Conservation (phyloP, 1,139 yeast species). For the Zygosaccharomyces sapae region DNA sequence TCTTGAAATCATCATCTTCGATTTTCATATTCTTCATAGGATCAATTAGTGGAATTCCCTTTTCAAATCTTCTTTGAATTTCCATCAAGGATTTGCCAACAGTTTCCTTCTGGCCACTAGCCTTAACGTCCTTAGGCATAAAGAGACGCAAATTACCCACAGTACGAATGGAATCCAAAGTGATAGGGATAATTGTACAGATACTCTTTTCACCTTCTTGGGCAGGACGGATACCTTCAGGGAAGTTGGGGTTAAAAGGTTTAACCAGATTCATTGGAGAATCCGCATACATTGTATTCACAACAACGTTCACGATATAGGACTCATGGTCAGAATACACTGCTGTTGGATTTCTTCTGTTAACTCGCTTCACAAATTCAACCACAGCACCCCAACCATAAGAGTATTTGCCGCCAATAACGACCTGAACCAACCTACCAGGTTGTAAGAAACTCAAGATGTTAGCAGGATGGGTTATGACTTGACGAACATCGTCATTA, state of each 20-base stretch:
- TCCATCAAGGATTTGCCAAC: conserved; percentile 76
- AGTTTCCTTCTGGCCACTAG: conserved; percentile 65
- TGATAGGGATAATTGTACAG: conserved; percentile 78
- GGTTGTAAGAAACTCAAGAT: conserved; percentile 77
- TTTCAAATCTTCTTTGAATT: conserved; percentile 77
- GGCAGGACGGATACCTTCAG: conserved; percentile 88
- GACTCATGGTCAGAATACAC: conserved; percentile 78
- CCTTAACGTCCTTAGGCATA: conserved; percentile 74
- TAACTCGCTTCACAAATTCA: conserved; percentile 64
- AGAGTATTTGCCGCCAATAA: conserved; percentile 46
- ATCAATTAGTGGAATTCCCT: conserved; percentile 83
- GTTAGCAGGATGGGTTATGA: conserved; percentile 91
- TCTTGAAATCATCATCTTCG: conserved; percentile 68
- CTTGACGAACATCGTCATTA: conserved; percentile 71
- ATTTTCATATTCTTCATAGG: conserved; percentile 92
- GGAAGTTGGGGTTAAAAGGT: conserved; percentile 65
- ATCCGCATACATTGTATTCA: conserved; percentile 72
- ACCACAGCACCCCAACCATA: conserved; percentile 97
- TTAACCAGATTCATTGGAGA: conserved; percentile 69
- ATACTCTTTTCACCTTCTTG: conserved; percentile 63
- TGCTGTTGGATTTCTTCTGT: conserved; percentile 53
- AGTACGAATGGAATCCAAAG: conserved; percentile 67
- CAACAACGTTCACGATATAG: conserved; percentile 79
- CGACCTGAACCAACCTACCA: conserved; percentile 77
- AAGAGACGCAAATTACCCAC: conserved; percentile 77